Evolutionary conservation across 305 asterid species (phyloP).

Genomic region (Salvia sclarea): DNA sequence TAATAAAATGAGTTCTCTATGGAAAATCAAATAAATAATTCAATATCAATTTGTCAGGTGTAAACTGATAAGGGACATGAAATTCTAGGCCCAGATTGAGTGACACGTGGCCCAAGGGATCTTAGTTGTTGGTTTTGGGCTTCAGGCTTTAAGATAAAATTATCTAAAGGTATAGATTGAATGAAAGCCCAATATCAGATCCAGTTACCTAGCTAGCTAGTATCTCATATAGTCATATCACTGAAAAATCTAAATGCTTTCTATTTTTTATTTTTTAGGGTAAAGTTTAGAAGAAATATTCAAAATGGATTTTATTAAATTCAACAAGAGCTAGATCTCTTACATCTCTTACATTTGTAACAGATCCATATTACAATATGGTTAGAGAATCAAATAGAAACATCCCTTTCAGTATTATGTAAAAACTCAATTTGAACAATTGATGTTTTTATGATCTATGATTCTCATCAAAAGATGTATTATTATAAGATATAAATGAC

Average conservation of each 20-base stretch:
- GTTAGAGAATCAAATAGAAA: too few species aligned
- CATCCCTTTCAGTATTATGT: too few species aligned
- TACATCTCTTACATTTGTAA: not conserved
- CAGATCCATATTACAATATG: not conserved
- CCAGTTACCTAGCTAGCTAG: not conserved
- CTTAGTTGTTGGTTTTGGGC: not conserved
- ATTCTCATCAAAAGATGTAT: too few species aligned
- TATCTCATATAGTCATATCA: not conserved
- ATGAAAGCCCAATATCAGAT: not conserved
- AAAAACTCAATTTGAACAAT: too few species aligned
- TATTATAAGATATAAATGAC: too few species aligned
- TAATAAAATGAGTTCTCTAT: not conserved
- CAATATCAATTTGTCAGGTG: not conserved
- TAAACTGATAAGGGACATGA: not conserved
- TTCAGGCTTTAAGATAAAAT: not conserved
- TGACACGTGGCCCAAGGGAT: not conserved
- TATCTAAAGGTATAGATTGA: not conserved
- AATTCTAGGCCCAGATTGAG: not conserved
- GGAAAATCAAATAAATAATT: not conserved
- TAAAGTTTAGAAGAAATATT: too few species aligned
- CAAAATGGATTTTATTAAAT: not conserved
- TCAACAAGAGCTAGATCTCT: not conserved
- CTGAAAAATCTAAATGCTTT: not conserved
- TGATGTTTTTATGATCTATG: too few species aligned
- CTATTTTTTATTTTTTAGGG: too few species aligned